These are phyloP conservation scores for Colletotrichum sublineola DNA, from an alignment of 2,329 filamentous ascomycete species.

Conservation along the genomic window DNA sequence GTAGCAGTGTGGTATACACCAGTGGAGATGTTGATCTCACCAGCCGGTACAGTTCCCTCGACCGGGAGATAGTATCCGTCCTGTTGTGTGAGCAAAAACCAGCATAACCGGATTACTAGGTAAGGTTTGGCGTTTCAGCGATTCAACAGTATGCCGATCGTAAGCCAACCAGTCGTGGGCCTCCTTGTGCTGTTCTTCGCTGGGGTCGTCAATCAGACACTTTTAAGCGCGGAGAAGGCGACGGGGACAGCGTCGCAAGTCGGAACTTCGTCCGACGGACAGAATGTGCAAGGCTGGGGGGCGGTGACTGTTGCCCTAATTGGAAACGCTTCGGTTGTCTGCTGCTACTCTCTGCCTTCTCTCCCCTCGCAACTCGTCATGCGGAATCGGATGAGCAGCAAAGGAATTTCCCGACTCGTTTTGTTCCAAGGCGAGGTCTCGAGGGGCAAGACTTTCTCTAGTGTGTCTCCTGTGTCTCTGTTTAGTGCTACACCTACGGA, in stretches of 20 bases:
- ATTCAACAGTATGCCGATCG: constrained; percentile 31
- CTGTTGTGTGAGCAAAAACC: background rate
- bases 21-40: constrained; percentile 7
- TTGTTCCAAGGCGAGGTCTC: constrained; percentile 18
- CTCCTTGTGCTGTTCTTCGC: background rate
- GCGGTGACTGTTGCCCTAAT: constrained; percentile 15
- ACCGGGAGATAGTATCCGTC: constrained; percentile 6
- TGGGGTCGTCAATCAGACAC: constrained; percentile 22
- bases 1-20: background rate
- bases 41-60: background rate
- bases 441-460: constrained; percentile 25
- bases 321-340: background rate
- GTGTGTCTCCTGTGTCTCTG: constrained; percentile 17
- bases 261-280: constrained; percentile 28
- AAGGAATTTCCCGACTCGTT: constrained; percentile 16
- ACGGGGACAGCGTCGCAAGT: constrained; percentile 27
- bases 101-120: background rate
- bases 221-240: constrained; percentile 10
- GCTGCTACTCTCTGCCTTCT: background rate
- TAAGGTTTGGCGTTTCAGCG: constrained; percentile 8
- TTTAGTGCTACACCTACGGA: constrained; percentile 15
- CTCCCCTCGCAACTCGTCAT: background rate
- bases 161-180: constrained; percentile 29
- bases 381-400: background rate
- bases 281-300: constrained; percentile 5